phyloP scores from a whole-genome alignment of 345 rosid species.

The Chamaenerion angustifolium region DNA sequence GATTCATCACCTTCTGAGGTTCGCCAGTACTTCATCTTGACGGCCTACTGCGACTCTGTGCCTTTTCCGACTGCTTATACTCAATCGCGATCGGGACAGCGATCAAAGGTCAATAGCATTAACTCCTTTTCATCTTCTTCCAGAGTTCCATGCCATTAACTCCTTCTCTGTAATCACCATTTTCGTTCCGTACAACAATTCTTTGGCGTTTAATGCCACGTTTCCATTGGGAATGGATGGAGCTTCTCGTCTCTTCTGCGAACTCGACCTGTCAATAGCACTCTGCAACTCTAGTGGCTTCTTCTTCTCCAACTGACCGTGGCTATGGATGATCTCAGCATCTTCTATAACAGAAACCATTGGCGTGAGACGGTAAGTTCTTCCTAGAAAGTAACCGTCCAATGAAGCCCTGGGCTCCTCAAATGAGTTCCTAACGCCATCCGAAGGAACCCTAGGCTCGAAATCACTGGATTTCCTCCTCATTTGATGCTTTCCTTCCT shows the following conservation, averaged over 20 bases:
- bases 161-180: slow-evolving; percentile 45
- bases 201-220: slow-evolving; percentile 30
- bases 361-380: slow-evolving; percentile 21
- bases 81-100: no score
- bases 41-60: no score
- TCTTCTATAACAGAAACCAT: slow-evolving; percentile 43
- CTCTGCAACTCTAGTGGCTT: slow-evolving; percentile 11
- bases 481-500: slow-evolving; percentile 27
- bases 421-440: slow-evolving; percentile 31
- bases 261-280: slow-evolving; percentile 15
- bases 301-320: slow-evolving; percentile 12
- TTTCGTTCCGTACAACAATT: slow-evolving; percentile 31
- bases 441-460: slow-evolving; percentile 26
- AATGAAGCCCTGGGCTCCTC: slow-evolving; percentile 76
- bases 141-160: slow-evolving; percentile 31
- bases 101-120: no score
- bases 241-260: slow-evolving; percentile 8
- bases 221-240: slow-evolving; percentile 15
- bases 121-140: slow-evolving; percentile 8
- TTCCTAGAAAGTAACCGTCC: slow-evolving; percentile 62
- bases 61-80: neutral
- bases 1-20: no score
- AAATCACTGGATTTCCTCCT: slow-evolving; percentile 50
- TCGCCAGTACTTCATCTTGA: neutral
- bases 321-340: slow-evolving; percentile 18